Evolutionary conservation across 148 eudicot genomes (phyloP).

Genomic region (Vaccinium corymbosum): DNA sequence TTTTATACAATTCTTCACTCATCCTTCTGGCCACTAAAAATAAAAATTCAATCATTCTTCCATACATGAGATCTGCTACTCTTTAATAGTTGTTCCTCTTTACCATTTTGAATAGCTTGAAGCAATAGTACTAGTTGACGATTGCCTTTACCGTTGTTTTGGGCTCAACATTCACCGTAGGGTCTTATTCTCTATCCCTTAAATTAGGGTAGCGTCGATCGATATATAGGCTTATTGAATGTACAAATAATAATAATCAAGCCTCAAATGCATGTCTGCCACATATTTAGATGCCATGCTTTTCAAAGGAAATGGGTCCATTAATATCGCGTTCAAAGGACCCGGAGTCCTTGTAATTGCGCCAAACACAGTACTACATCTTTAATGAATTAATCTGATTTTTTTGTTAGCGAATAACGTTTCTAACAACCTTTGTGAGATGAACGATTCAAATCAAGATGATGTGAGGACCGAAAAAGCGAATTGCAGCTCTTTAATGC

Average conservation of each 20-base stretch:
- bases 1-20: background rate
- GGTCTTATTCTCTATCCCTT: no score
- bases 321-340: background rate
- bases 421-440: no score
- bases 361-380: background rate
- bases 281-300: background rate
- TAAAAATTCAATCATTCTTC: background rate
- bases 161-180: no score
- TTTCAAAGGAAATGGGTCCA: background rate
- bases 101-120: background rate
- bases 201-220: no score
- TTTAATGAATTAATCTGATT: no score
- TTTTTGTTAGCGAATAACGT: no score
- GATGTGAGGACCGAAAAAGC: no score
- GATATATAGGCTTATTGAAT: no score
- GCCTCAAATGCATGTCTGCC: background rate
- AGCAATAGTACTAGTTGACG: background rate
- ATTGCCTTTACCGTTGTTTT: background rate
- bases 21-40: no score
- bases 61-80: background rate
- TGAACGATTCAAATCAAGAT: no score
- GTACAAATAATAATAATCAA: background rate
- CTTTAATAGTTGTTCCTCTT: background rate
- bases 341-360: background rate
- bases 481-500: no score